Percentiles rank a stretch among this genome's conserved stretches.
Conservation (phyloP, 352 stramenopile genomes). For the Blastocystis sp. region DNA sequence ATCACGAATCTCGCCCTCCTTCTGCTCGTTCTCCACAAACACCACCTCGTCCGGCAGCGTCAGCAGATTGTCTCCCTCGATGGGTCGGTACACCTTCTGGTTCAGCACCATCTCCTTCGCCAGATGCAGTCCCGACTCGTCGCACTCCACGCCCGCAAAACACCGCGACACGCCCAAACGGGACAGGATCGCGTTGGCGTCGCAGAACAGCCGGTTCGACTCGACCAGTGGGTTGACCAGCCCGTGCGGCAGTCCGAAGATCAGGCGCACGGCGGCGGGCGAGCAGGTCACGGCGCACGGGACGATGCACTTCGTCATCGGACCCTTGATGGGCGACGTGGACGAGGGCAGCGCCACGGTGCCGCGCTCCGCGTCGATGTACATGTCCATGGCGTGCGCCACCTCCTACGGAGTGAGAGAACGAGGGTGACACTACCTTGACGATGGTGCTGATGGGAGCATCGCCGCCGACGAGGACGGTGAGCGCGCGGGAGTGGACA, state of each 20-base stretch:
- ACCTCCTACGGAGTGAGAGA: constrained; percentile 2
- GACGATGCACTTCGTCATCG: constrained; percentile 52
- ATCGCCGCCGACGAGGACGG: constrained; percentile 29
- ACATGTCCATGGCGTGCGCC: neutral
- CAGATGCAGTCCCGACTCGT: neutral
- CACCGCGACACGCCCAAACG: constrained; percentile 41
- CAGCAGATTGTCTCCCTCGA: constrained; percentile 43
- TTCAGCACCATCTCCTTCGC: constrained; percentile 62
- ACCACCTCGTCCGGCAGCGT: constrained; percentile 34
- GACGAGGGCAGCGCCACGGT: constrained; percentile 1
- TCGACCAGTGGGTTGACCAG: neutral
- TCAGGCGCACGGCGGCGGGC: neutral
- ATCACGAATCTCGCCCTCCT: constrained; percentile 7
- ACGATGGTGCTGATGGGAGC: constrained; percentile 20
- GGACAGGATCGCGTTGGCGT: constrained; percentile 21
- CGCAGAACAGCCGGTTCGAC: constrained; percentile 42
- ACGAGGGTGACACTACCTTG: neutral
- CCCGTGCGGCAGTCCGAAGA: constrained; percentile 9
- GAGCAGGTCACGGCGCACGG: neutral
- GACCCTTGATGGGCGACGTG: constrained; percentile 33
- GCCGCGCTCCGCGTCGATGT: constrained; percentile 43
- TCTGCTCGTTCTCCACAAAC: constrained; percentile 55
- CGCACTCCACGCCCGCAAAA: constrained; percentile 14
- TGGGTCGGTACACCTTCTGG: constrained; percentile 50
- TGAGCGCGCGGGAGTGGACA: constrained; percentile 39